Base-by-base conservation (phyloP, 352 stramenopile genomes). In the Aphanomyces invadans region DNA sequence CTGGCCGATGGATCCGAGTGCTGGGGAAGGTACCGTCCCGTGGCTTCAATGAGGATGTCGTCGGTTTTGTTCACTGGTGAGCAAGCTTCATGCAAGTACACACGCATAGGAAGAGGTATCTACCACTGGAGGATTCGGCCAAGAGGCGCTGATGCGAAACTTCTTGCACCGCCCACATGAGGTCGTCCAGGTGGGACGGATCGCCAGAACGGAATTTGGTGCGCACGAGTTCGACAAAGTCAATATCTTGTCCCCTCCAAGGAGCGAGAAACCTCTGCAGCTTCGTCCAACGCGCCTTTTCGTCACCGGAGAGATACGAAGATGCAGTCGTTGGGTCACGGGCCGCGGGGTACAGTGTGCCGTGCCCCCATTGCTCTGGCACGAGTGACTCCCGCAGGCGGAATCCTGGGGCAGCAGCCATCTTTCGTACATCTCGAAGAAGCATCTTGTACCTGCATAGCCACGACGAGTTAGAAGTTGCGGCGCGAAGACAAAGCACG, bases 121-220 rank as follows among this genome's bases (percentile, higher is more conserved):
- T 73, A 91, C 83, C 80, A 62, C 78, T 92, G 2, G 83, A 90
- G 66, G 79, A 90, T 49, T 84, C 79, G 31, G 83, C 79, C 17
- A 90, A 67, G 39, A 83, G 70, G 39, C 82, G 65, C 52, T 92
- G 83, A 3, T 87, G 74, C 21, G 80, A 88, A 15, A 92, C 23
- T 61, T 88, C 80, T 25, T 77, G 76, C 38, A 54, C 74, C 23
- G 60, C 90, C 83, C 73, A 55, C 49, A 92, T 87, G 2, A 78
- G 79, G 65, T 90, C 80, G 39, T 92, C 81, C 61, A 92, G 42
- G 44, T 29, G 10, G 17, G 87, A 52, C 2, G 56, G 9, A 53
- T 68, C 62, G 38, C 81, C 85, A 28, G 75, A 57, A 48, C 76
- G 73, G 61, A 92, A 90, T 21, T 52, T 69, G 36, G 66, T 19